A percentile compares a stretch with the other conserved stretches of the same genome.
Evolutionary conservation across 73 alveolate genomes (phyloP).

Genomic region (Paramecium sonneborni): DNA sequence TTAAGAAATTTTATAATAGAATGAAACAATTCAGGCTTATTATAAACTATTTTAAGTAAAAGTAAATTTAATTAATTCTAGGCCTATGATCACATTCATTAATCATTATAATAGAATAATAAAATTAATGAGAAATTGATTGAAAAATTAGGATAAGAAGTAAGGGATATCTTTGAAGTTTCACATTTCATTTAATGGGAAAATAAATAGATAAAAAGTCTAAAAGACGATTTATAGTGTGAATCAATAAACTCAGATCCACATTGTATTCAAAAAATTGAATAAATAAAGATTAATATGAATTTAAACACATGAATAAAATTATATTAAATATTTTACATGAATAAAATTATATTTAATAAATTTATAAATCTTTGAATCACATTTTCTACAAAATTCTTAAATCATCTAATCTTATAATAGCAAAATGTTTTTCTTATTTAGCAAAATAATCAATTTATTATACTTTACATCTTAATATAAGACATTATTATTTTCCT

Average conservation of each 20-base stretch:
- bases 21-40: too few relatives aligned
- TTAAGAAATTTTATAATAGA: too few relatives aligned
- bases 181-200: not conserved
- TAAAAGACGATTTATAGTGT: not conserved
- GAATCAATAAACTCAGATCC: not conserved
- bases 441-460: constrained; percentile 28
- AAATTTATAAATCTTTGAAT: not conserved
- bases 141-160: not conserved
- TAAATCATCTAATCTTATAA: constrained; percentile 28
- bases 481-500: not conserved
- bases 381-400: constrained; percentile 11
- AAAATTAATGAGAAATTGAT: not conserved
- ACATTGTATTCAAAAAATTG: not conserved
- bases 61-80: not conserved
- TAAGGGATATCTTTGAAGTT: constrained; percentile 3
- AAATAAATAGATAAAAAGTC: too few relatives aligned
- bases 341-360: too few relatives aligned
- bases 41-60: not conserved
- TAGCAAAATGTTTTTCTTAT: constrained; percentile 26
- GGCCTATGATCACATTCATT: not conserved
- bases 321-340: too few relatives aligned
- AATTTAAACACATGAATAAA: too few relatives aligned
- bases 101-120: not conserved
- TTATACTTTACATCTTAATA: constrained; percentile 9
- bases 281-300: too few relatives aligned